Conservation (phyloP, 2,329 filamentous ascomycete species). For the Fusarium solani-melongenae region DNA sequence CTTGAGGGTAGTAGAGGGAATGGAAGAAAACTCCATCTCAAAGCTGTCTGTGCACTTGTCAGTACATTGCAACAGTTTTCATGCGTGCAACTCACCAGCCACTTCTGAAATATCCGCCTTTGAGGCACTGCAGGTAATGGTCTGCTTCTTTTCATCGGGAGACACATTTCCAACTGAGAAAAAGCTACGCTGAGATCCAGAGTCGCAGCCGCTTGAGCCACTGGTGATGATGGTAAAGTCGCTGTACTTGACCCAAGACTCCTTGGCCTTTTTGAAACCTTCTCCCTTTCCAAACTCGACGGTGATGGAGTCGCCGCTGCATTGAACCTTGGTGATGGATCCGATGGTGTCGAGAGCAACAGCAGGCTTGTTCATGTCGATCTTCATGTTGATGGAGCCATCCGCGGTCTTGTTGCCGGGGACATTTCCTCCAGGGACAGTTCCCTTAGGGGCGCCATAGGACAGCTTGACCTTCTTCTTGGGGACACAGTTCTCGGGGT, state of each 20-base stretch:
- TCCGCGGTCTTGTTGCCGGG: background rate
- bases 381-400: conserved; percentile 22
- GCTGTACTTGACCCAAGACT: conserved; percentile 21
- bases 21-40: conserved; percentile 28
- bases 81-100: background rate
- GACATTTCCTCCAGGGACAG: background rate
- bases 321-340: conserved; percentile 17
- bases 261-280: conserved; percentile 20
- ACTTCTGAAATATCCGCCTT: conserved; percentile 1
- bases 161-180: conserved; percentile 48
- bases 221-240: conserved; percentile 55
- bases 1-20: conserved; percentile 15
- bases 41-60: background rate
- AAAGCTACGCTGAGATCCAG: conserved; percentile 53
- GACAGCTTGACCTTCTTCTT: conserved; percentile 20
- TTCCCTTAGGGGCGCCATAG: conserved; percentile 9
- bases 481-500: conserved; percentile 21
- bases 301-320: conserved; percentile 10
- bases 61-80: background rate
- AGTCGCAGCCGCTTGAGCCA: conserved; percentile 54
- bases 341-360: conserved; percentile 31
- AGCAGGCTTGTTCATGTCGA: conserved; percentile 29
- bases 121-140: background rate
- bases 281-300: conserved; percentile 17
- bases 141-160: conserved; percentile 45